Base-by-base conservation (phyloP, 2,329 filamentous ascomycete species). In the Nothomitra cinnamomea region DNA sequence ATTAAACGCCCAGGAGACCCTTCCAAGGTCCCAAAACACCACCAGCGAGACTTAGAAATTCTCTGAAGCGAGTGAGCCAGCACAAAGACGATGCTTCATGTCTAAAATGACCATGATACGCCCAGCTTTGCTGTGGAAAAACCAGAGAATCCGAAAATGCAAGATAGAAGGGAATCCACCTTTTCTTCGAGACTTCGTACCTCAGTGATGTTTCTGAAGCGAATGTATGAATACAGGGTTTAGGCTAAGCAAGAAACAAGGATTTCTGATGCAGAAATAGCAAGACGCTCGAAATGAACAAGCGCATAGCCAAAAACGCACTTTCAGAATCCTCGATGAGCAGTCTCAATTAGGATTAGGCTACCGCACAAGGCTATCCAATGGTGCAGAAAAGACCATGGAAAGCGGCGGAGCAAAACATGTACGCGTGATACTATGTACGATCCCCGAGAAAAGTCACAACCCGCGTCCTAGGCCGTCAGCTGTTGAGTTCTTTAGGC, bases 51-150 rank as follows among this genome's bases (percentile, higher is more conserved):
- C 22, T 25, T n/a, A 48, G 22, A 19, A n/a, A 41, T n/a, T 19
- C 38, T 15, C 43, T 48, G 21, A 28, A 48, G 43, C 43, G 43
- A 48, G 43, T 48, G 43, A 48, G 19, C 43, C 43, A 25, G 43
- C 43, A 48, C 43, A 48, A 25, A 48, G 22, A 19, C 38, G 13
- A 48, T 25, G 43, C 43, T 12, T 48, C 43, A 48, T 48, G 43
- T 48, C 43, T 48, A 48, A 25, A 48, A 48, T 25, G 43, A 48
- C 43, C 43, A 48, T 48, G 43, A 48, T 25, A 48, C 25, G 43
- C 43, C 43, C 43, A 48, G 22, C 22, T 48, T 22, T 48, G 43
- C 43, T 25, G 5, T 15, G 22, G 28, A 28, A 25, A 48, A 48
- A 25, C 43, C 21, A 48, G 19, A 41, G 19, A 48, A 25, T 25